A percentile compares a stretch with the other conserved stretches of the same genome.
phyloP scores from a whole-genome alignment of 169 alveolate species.

The Neospora caninum region DNA sequence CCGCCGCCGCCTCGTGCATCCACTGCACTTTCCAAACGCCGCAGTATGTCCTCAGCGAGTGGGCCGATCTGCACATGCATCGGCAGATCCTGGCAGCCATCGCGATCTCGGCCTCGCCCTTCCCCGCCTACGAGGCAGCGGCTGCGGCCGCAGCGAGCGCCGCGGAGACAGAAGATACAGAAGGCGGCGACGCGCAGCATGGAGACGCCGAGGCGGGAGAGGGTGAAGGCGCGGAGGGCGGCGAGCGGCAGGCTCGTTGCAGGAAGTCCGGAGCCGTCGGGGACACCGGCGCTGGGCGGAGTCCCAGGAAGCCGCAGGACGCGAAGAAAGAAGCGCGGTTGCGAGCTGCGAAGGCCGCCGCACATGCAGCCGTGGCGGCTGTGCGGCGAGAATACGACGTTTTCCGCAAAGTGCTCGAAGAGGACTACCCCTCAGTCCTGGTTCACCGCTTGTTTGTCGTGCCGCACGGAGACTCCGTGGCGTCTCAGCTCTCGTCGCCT shows the following conservation, averaged over 20 bases:
- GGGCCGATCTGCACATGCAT: slow-evolving; percentile 55
- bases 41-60: slow-evolving; percentile 16
- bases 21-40: slow-evolving; percentile 40
- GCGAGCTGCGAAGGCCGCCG: slow-evolving; percentile 2
- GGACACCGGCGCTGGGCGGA: neutral
- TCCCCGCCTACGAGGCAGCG: neutral
- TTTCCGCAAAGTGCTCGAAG: slow-evolving; percentile 4
- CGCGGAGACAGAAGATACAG: neutral
- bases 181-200: neutral
- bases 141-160: neutral
- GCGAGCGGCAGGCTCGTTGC: too few relatives aligned
- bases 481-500: neutral
- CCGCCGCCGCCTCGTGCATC: neutral
- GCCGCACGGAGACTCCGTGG: neutral
- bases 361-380: slow-evolving; percentile 18
- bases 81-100: slow-evolving; percentile 43
- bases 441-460: slow-evolving; percentile 37
- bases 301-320: neutral
- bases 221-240: neutral
- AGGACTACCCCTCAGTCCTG: slow-evolving; percentile 45
- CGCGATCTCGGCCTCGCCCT: slow-evolving; percentile 15
- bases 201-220: neutral
- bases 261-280: neutral
- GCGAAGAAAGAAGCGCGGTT: neutral
- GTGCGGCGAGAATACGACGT: neutral